Base-by-base conservation (phyloP, 2,329 filamentous ascomycete species). In the Plenodomus lindquistii region DNA sequence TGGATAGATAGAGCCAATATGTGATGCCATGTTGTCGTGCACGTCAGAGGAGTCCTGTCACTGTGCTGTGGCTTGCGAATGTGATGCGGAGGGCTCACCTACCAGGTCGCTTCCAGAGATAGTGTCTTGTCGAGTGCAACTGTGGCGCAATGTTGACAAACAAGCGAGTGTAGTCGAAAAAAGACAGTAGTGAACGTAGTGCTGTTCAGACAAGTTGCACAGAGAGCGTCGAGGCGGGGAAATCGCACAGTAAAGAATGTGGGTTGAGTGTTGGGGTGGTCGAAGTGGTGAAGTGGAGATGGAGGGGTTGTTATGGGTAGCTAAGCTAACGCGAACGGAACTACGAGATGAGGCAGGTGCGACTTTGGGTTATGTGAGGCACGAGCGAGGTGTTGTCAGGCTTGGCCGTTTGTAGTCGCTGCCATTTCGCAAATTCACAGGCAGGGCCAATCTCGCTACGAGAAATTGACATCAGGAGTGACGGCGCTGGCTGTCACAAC, bases 101-200 rank as follows among this genome's bases (percentile, higher is more conserved):
- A 65, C 48, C 40, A 48, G 45, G 52, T 47, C 35, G 22, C 20
- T 35, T 41, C 24, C 34, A 39, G 40, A 38, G 17, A 34, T 40
- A 34, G 27, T 24, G 41, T 39, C 36, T 24, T 37, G 10, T 11
- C 35, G 45, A 48, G 42, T 55, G 55, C 58, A 52, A 58, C 55
- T 47, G 37, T 40, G 51, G 53, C 52, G 52, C 52, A 50, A 46
- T 35, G 44, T 39, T 42, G 39, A 61, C 52, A 55, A 62, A 60
- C 44, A 57, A 62, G 54, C 37, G 55, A 55, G 47, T 38, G 46
- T 42, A 40, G 36, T 54, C 50, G 52, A 41, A 53, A 47, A 54
- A 59, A 48, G 42, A 48, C 46, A 35, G 57, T 50, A 66, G 64
- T 48, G 63, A 65, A 49, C 22, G 60, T 68, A 56, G 55, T 52